These are phyloP conservation scores for Trichoderma pleuroti DNA, from an alignment of 2,329 filamentous ascomycete genomes.

Conservation along the genomic window DNA sequence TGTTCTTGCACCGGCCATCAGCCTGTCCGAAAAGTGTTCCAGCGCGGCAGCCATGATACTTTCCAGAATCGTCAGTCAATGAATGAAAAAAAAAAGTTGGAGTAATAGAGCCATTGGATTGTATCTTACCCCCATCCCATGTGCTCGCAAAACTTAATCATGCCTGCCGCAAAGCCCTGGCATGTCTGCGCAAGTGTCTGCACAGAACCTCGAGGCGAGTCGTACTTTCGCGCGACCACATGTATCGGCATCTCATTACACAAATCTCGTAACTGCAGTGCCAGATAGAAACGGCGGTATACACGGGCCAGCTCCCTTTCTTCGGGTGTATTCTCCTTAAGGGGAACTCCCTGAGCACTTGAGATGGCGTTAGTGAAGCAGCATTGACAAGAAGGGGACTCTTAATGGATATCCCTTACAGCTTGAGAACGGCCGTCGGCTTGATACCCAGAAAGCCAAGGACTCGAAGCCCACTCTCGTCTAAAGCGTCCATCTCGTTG, in stretches of 20 bases:
- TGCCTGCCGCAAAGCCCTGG: slow-evolving; percentile 73
- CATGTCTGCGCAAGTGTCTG: slow-evolving; percentile 72
- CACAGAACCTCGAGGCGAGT: slow-evolving; percentile 64
- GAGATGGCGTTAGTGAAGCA: not conserved
- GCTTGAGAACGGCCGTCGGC: slow-evolving; percentile 61
- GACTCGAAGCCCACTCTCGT: slow-evolving; percentile 68
- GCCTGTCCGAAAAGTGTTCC: slow-evolving; percentile 71
- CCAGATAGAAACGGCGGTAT: slow-evolving; percentile 70
- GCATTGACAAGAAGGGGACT: not conserved
- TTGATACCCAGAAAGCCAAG: slow-evolving; percentile 66
- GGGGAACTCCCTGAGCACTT: slow-evolving; percentile 62
- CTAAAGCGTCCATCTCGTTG: slow-evolving; percentile 65
- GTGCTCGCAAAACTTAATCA: slow-evolving; percentile 73
- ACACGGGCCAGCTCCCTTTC: slow-evolving; percentile 60
- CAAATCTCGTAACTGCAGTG: slow-evolving; percentile 72
- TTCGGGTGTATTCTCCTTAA: slow-evolving; percentile 59
- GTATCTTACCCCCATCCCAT: slow-evolving; percentile 65
- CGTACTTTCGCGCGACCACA: slow-evolving; percentile 66
- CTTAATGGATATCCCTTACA: slow-evolving; percentile 45
- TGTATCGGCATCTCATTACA: slow-evolving; percentile 74
- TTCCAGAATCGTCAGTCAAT: slow-evolving; percentile 18
- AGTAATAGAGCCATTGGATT: not conserved
- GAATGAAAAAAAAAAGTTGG: not conserved
- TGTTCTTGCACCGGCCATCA: slow-evolving; percentile 67
- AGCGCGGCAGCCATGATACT: slow-evolving; percentile 67